phyloP scores from a whole-genome alignment of 495 filamentous ascomycete genomes.

The Tuber borchii region DNA sequence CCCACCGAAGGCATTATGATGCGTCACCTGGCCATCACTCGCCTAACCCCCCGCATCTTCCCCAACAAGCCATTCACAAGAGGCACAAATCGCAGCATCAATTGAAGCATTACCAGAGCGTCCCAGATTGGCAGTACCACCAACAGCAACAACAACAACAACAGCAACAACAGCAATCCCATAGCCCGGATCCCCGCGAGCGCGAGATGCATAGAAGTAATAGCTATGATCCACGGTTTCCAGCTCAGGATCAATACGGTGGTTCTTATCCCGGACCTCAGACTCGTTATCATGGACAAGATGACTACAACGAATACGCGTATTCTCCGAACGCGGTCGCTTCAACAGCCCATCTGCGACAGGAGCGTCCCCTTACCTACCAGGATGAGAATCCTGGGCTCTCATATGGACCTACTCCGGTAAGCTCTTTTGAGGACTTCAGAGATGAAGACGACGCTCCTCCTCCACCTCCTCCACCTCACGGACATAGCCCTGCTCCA shows the following conservation, averaged over 20 bases:
- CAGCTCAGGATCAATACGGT: slow-evolving; percentile 23
- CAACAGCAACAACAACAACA: slow-evolving; percentile 13
- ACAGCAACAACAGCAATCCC: slow-evolving; percentile 1
- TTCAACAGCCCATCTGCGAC: slow-evolving; percentile 27
- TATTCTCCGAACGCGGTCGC: slow-evolving; percentile 16
- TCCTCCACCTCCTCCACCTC: slow-evolving; percentile 37
- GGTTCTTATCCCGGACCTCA: slow-evolving; percentile 32
- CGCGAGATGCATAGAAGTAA: slow-evolving; percentile 3
- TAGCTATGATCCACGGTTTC: slow-evolving; percentile 13
- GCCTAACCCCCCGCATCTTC: slow-evolving; percentile 23
- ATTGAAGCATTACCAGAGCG: slow-evolving; percentile 38
- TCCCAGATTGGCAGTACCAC: slow-evolving; percentile 37
- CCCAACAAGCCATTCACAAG: slow-evolving; percentile 11
- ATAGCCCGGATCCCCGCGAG: slow-evolving; percentile 16
- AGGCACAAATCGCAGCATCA: slow-evolving; percentile 33
- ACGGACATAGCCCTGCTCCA: slow-evolving; percentile 27
- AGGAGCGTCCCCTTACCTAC: slow-evolving; percentile 4
- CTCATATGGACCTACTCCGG: slow-evolving; percentile 27
- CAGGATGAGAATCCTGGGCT: slow-evolving; percentile 26
- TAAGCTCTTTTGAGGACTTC: slow-evolving; percentile 23
- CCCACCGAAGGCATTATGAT: slow-evolving; percentile 31
- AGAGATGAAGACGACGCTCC: slow-evolving; percentile 26
- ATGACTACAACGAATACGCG: slow-evolving; percentile 26
- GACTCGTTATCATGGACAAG: slow-evolving; percentile 21
- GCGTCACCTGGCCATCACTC: slow-evolving; percentile 27